A percentile compares a stretch with the other conserved stretches of the same genome.
phyloP scores from a whole-genome alignment of 768 basidiomycete species.

The Gymnopilus junonius region DNA sequence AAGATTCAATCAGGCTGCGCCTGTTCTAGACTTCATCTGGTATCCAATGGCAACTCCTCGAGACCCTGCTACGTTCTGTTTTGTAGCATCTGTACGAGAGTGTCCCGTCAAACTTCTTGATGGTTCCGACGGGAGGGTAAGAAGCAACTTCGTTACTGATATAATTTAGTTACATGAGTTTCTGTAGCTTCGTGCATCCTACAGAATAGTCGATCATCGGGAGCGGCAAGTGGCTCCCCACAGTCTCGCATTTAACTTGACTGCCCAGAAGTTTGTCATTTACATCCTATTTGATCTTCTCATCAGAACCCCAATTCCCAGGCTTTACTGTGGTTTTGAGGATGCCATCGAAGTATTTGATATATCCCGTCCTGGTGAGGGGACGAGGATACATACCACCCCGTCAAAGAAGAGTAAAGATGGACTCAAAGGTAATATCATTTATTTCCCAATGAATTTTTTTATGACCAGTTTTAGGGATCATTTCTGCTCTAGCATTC shows the following conservation, averaged over 20 bases:
- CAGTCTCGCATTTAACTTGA: constrained; percentile 75
- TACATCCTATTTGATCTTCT: neutral
- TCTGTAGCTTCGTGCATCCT: constrained; percentile 84
- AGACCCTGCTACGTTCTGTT: constrained; percentile 75
- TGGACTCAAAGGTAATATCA: constrained; percentile 79
- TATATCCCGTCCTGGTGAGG: constrained; percentile 71
- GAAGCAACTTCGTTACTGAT: constrained; percentile 19
- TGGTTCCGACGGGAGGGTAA: constrained; percentile 74
- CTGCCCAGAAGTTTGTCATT: constrained; percentile 61
- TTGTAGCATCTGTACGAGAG: constrained; percentile 83
- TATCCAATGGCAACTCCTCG: constrained; percentile 73
- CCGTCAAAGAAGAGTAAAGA: constrained; percentile 79
- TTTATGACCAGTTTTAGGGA: constrained; percentile 51
- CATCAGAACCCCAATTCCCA: constrained; percentile 28
- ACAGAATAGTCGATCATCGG: constrained; percentile 91
- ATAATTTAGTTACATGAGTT: neutral
- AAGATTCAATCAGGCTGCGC: constrained; percentile 58
- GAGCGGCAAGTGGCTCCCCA: constrained; percentile 91
- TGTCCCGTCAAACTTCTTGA: constrained; percentile 87
- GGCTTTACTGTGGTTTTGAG: constrained; percentile 88
- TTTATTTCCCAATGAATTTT: neutral
- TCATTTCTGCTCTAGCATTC: constrained; percentile 86
- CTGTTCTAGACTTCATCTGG: constrained; percentile 84
- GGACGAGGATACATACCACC: constrained; percentile 69
- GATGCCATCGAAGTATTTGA: constrained; percentile 89